Conservation (phyloP, 2,329 filamentous ascomycete genomes). For the Rasamsonia emersonii region DNA sequence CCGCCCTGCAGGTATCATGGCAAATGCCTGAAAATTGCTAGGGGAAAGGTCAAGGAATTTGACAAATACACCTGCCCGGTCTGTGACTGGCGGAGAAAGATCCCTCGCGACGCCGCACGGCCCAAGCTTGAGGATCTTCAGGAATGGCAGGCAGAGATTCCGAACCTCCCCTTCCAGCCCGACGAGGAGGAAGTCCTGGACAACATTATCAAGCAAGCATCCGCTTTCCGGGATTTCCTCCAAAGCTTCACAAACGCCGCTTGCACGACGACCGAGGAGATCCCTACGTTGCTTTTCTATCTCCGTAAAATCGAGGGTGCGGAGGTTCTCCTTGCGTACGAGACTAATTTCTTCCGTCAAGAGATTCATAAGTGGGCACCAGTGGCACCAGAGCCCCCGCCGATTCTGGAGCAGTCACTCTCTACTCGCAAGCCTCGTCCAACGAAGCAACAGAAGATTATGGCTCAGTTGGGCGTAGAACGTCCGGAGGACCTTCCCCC, state of each 20-base stretch:
- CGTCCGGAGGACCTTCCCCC: conserved; percentile 86
- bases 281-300: conserved; percentile 86
- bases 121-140: conserved; percentile 89
- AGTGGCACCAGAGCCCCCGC: conserved; percentile 76
- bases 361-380: conserved; percentile 93
- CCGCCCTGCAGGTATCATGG: conserved; percentile 69
- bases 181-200: conserved; percentile 83
- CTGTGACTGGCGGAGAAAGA: conserved; percentile 94
- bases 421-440: conserved; percentile 93
- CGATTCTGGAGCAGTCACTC: conserved; percentile 74
- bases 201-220: conserved; percentile 79
- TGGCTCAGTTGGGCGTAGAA: conserved; percentile 78
- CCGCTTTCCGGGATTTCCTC: conserved; percentile 76
- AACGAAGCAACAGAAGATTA: conserved; percentile 92
- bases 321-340: conserved; percentile 79
- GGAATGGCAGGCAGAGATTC: conserved; percentile 75
- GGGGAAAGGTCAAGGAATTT: conserved; percentile 95
- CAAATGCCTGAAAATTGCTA: conserved; percentile 94
- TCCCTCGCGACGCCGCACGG: conserved; percentile 88
- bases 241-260: conserved; percentile 71
- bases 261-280: conserved; percentile 73
- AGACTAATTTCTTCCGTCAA: conserved; percentile 97
- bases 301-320: conserved; percentile 95
- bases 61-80: conserved; percentile 98
- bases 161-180: conserved; percentile 77